A percentile compares a stretch with the other conserved stretches of the same genome.
phyloP scores from a whole-genome alignment of 176 grass and related monocot species.

The Miscanthus lutarioriparius region DNA sequence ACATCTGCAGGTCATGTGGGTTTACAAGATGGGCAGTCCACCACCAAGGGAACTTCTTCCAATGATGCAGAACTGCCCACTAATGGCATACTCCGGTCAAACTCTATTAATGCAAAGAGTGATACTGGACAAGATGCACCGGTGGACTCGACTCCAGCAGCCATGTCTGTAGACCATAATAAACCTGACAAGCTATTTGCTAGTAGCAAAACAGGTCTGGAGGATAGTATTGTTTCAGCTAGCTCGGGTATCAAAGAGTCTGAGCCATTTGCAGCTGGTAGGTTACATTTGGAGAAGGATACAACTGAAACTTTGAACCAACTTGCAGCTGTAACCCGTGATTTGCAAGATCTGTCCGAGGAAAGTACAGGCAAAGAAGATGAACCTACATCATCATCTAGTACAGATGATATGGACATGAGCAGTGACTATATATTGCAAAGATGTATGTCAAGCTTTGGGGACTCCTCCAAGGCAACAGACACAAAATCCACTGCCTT shows the following conservation, averaged over 20 bases:
- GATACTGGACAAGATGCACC: background rate
- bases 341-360: constrained; percentile 38
- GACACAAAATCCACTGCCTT: constrained; percentile 26
- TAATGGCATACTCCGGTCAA: constrained; percentile 16
- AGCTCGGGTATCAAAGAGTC: constrained; percentile 23
- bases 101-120: constrained; percentile 20
- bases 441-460: constrained; percentile 37
- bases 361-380: constrained; percentile 48
- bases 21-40: constrained; percentile 24
- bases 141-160: background rate
- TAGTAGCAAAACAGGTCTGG: background rate
- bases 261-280: constrained; percentile 27
- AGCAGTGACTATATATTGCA: constrained; percentile 38
- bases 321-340: constrained; percentile 21
- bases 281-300: constrained; percentile 19
- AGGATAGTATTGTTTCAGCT: constrained; percentile 27
- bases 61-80: constrained; percentile 23
- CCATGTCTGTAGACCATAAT: constrained; percentile 3
- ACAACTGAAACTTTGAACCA: constrained; percentile 22
- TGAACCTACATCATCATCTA: constrained; percentile 40
- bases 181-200: constrained; percentile 31
- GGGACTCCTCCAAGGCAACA: constrained; percentile 51
- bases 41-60: constrained; percentile 27
- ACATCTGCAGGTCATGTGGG: constrained; percentile 27
- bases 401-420: constrained; percentile 28